These are phyloP conservation scores for Boletus reticuloceps DNA, from an alignment of 768 basidiomycete genomes.

Conservation along the genomic window DNA sequence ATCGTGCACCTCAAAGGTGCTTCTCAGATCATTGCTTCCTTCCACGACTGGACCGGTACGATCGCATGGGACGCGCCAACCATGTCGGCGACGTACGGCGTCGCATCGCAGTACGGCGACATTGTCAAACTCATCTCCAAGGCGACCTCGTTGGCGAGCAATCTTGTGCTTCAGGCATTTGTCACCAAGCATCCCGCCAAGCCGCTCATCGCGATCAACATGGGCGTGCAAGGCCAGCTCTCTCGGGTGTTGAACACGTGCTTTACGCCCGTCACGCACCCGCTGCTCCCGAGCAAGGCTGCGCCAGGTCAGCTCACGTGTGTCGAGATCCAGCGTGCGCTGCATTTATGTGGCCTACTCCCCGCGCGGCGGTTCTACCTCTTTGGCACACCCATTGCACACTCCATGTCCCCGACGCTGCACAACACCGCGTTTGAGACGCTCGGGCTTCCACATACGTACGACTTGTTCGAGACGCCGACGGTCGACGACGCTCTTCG, in stretches of 20 bases:
- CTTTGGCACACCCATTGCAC: slow-evolving; percentile 84
- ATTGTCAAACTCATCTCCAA: slow-evolving; percentile 92
- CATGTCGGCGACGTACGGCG: slow-evolving; percentile 66
- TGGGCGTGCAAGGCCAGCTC: slow-evolving; percentile 86
- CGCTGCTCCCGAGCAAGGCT: slow-evolving; percentile 77
- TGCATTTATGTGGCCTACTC: slow-evolving; percentile 77
- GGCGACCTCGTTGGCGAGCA: slow-evolving; percentile 71
- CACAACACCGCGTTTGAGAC: slow-evolving; percentile 86
- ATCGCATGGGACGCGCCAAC: slow-evolving; percentile 75
- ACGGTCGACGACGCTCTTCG: slow-evolving; percentile 65
- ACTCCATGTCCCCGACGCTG: slow-evolving; percentile 89
- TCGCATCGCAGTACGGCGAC: slow-evolving; percentile 71
- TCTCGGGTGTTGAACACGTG: slow-evolving; percentile 84
- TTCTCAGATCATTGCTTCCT: slow-evolving; percentile 86
- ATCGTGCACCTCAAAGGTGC: slow-evolving; percentile 61
- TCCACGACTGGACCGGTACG: slow-evolving; percentile 90
- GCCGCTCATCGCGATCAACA: slow-evolving; percentile 93
- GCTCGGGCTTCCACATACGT: slow-evolving; percentile 83
- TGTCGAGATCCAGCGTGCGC: slow-evolving; percentile 77
- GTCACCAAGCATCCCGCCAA: slow-evolving; percentile 57
- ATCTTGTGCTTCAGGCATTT: slow-evolving; percentile 76
- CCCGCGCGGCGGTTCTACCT: slow-evolving; percentile 78
- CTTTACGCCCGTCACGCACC: slow-evolving; percentile 90
- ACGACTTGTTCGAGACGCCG: slow-evolving; percentile 73
- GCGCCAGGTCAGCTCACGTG: slow-evolving; percentile 94